Percentiles rank a stretch among this genome's conserved stretches.
These are phyloP conservation scores for Casuarina glauca DNA, from an alignment of 306 rosid genomes.

Conservation along the genomic window DNA sequence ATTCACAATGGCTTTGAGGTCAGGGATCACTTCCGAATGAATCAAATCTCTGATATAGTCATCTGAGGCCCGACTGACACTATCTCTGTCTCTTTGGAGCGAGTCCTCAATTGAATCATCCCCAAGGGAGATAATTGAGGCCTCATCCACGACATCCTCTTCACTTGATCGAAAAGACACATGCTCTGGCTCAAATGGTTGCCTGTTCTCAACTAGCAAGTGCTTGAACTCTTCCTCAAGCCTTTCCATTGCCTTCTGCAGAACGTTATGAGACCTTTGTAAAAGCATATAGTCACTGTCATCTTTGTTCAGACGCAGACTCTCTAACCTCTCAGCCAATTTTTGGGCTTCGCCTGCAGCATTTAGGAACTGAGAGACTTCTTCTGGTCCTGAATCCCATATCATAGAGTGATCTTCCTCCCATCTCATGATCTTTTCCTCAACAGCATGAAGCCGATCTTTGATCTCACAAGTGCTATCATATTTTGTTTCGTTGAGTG, in stretches of 20 bases:
- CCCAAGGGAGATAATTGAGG: constrained; percentile 66
- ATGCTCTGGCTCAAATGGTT: constrained; percentile 69
- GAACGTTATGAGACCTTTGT: constrained; percentile 63
- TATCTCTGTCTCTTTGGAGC: constrained; percentile 57
- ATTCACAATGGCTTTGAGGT: constrained; percentile 64
- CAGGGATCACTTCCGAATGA: constrained; percentile 59
- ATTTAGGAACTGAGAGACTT: constrained; percentile 59
- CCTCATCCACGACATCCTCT: constrained; percentile 60
- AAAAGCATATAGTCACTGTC: constrained; percentile 45
- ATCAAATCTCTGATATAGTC: constrained; percentile 68
- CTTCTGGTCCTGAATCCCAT: constrained; percentile 70
- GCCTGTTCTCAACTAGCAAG: constrained; percentile 70
- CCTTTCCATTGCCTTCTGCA: constrained; percentile 82
- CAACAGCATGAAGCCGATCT: constrained; percentile 42
- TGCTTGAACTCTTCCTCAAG: constrained; percentile 79
- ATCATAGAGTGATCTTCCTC: constrained; percentile 76
- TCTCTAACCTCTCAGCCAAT: constrained; percentile 57
- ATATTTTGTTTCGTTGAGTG: constrained; percentile 33
- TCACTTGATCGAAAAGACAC: constrained; percentile 71
- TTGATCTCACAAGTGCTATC: constrained; percentile 41
- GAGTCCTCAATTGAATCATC: constrained; percentile 72
- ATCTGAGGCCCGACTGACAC: constrained; percentile 58
- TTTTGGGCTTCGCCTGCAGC: constrained; percentile 58
- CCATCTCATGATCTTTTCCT: constrained; percentile 69
- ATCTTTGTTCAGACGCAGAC: constrained; percentile 49